Conservation (phyloP, 805 yeast species). For the Candida ficus region DNA sequence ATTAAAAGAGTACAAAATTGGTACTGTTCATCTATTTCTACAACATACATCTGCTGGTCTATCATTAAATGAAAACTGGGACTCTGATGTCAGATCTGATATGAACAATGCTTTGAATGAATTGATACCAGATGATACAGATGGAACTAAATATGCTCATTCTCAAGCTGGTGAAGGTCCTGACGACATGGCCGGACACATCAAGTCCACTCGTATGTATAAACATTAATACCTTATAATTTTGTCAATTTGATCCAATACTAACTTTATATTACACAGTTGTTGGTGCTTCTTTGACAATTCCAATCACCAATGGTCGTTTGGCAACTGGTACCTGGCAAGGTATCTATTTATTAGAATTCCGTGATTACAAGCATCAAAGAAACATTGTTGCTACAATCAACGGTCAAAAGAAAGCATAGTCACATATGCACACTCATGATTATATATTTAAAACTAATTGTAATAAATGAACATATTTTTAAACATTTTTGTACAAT, state of each 20-base stretch:
- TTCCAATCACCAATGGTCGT: constrained; percentile 66
- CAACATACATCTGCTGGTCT: constrained; percentile 80
- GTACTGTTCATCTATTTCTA: constrained; percentile 59
- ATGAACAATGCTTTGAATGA: constrained; percentile 59
- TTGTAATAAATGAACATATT: no score
- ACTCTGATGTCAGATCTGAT: constrained; percentile 70
- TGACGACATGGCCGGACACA: constrained; percentile 85
- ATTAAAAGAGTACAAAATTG: constrained; percentile 53
- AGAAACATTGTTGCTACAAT: constrained; percentile 70
- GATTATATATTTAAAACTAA: no score
- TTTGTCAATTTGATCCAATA: no score
- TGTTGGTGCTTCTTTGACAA: constrained; percentile 58
- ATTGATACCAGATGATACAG: constrained; percentile 58
- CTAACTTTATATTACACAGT: constrained; percentile 21
- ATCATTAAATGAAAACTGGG: constrained; percentile 75
- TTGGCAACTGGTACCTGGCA: constrained; percentile 83
- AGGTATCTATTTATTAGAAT: constrained; percentile 73
- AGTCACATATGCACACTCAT: not conserved
- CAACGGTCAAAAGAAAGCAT: constrained; percentile 44
- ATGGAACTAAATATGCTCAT: constrained; percentile 22
- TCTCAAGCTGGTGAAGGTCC: constrained; percentile 61
- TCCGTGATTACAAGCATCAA: constrained; percentile 57
- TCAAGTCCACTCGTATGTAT: constrained; percentile 43
- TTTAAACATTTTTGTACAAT: no score
- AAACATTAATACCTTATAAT: not conserved